These are phyloP conservation scores for Eucalyptus lansdowneana DNA, from an alignment of 345 rosid genomes.

Conservation along the genomic window DNA sequence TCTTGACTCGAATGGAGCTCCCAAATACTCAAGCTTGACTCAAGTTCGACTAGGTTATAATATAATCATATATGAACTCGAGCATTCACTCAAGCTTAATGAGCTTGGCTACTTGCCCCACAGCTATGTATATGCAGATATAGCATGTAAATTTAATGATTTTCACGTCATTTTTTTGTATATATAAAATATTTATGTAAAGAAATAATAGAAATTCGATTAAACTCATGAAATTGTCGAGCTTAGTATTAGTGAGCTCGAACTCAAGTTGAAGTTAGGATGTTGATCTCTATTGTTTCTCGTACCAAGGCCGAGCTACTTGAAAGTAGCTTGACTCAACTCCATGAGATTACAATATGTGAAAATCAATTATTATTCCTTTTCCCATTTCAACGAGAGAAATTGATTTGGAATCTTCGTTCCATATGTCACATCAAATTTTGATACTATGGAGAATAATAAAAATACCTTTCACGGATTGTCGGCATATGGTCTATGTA, in stretches of 20 bases:
- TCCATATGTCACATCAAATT: neutral
- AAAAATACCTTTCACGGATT: neutral
- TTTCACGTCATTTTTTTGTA: neutral
- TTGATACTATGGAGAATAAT: neutral
- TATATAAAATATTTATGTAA: neutral
- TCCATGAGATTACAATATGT: too few relatives aligned
- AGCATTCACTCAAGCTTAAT: neutral
- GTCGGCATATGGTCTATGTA: too few relatives aligned
- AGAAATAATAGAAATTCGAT: neutral
- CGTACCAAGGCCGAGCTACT: too few relatives aligned
- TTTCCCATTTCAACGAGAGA: fast-evolving
- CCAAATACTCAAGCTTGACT: neutral
- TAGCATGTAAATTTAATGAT: neutral
- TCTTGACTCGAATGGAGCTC: neutral
- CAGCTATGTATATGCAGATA: fast-evolving
- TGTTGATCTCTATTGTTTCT: neutral
- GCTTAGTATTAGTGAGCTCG: neutral
- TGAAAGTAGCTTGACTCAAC: too few relatives aligned
- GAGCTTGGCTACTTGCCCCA: fast-evolving
- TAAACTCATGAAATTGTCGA: fast-evolving
- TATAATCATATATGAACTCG: neutral
- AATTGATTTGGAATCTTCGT: neutral
- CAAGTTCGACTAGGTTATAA: neutral
- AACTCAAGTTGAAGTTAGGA: neutral
- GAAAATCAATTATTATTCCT: neutral